These are phyloP conservation scores for Fusarium sp. DNA, from an alignment of 2,329 filamentous ascomycete genomes.

Conservation along the genomic window DNA sequence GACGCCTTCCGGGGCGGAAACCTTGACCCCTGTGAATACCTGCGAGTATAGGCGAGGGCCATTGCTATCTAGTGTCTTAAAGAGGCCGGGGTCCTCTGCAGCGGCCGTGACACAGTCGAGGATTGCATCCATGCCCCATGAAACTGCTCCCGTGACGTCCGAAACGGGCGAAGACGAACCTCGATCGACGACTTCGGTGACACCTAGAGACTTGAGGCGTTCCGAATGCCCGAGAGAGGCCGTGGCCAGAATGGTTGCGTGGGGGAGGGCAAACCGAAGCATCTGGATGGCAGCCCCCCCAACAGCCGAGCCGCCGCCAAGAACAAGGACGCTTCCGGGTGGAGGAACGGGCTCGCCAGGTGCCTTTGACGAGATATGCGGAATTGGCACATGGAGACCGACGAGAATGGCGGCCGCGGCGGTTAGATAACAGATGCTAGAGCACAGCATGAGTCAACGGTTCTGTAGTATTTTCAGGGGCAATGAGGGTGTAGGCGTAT, in stretches of 20 bases:
- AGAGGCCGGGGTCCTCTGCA: slow-evolving; percentile 12
- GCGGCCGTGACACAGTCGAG: slow-evolving; percentile 36
- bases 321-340: slow-evolving; percentile 27
- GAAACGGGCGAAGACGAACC: slow-evolving; percentile 5
- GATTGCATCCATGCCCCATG: slow-evolving; percentile 34
- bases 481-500: neutral
- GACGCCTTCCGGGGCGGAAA: slow-evolving; percentile 15
- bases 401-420: slow-evolving; percentile 32
- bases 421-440: slow-evolving; percentile 37
- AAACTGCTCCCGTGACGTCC: neutral
- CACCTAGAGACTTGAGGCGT: slow-evolving; percentile 22
- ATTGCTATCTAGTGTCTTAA: slow-evolving; percentile 1
- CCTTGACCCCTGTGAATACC: slow-evolving; percentile 28
- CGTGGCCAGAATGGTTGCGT: slow-evolving; percentile 23
- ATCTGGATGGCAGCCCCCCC: slow-evolving; percentile 37
- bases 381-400: slow-evolving; percentile 32
- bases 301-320: slow-evolving; percentile 36
- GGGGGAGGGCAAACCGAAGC: slow-evolving; percentile 31
- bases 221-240: slow-evolving; percentile 21
- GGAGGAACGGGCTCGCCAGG: neutral
- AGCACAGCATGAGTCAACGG: slow-evolving; percentile 7
- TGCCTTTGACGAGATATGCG: slow-evolving; percentile 21
- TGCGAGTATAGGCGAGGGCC: slow-evolving; percentile 32
- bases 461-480: neutral
- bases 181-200: slow-evolving; percentile 20